Conservation (phyloP, 192 early-diverging fungal species). For the Mortierella claussenii region DNA sequence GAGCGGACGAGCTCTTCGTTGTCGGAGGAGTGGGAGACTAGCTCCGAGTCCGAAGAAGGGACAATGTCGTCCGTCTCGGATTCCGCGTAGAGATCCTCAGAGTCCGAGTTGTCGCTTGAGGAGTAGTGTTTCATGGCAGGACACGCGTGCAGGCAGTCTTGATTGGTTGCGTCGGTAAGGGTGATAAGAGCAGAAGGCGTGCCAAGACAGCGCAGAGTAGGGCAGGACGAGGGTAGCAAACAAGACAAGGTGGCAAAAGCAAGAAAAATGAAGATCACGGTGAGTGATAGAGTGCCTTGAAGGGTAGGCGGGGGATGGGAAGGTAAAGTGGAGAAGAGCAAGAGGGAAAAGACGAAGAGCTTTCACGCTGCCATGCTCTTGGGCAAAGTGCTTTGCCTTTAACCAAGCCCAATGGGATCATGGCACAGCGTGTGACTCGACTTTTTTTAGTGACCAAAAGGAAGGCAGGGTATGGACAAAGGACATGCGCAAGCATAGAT, state of each 20-base stretch:
- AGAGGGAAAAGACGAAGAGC: neutral
- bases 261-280: no score
- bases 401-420: no score
- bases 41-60: slow-evolving; percentile 40
- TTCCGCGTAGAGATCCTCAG: slow-evolving; percentile 18
- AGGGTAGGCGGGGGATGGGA: no score
- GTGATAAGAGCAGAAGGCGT: neutral
- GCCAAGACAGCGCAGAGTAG: neutral
- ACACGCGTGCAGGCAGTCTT: neutral
- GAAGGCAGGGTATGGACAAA: no score
- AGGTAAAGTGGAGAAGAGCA: neutral
- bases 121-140: neutral
- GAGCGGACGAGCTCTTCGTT: slow-evolving; percentile 17
- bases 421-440: no score
- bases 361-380: neutral
- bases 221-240: neutral
- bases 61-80: slow-evolving; percentile 32
- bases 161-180: neutral
- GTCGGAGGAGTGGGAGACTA: slow-evolving; percentile 46
- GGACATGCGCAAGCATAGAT: no score
- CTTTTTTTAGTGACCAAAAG: no score
- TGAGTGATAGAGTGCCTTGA: no score
- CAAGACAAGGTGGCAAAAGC: no score
- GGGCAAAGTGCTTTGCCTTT: slow-evolving; percentile 1
- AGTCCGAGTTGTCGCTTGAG: slow-evolving; percentile 36